phyloP scores from a whole-genome alignment of 768 basidiomycete species.

The Pleurotus djamor region DNA sequence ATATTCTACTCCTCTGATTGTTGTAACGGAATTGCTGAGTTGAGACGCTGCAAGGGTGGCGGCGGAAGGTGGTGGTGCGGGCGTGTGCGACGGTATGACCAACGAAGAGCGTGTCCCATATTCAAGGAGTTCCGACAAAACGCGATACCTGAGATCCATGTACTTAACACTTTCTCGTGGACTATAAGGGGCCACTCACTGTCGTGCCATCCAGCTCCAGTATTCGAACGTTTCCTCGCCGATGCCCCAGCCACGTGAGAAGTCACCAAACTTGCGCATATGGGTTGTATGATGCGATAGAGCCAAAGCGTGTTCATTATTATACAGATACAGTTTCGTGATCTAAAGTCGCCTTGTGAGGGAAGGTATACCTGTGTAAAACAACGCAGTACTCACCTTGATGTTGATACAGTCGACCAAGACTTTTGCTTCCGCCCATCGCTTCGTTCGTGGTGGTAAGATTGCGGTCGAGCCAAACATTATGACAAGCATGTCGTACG shows the following conservation, averaged over 20 bases:
- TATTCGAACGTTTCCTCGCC: slow-evolving; percentile 96
- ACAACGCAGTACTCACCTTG: slow-evolving; percentile 51
- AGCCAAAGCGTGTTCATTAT: slow-evolving; percentile 79
- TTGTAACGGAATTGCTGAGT: slow-evolving; percentile 9
- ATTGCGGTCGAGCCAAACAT: slow-evolving; percentile 91
- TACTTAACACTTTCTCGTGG: too few relatives aligned
- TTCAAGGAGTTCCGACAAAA: slow-evolving; percentile 89
- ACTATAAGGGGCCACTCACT: slow-evolving; percentile 48
- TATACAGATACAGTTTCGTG: slow-evolving; percentile 88
- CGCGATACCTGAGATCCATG: slow-evolving; percentile 60
- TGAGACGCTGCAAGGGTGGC: slow-evolving; percentile 13
- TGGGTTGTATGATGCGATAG: slow-evolving; percentile 85
- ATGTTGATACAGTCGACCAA: slow-evolving; percentile 91
- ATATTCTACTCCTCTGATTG: slow-evolving; percentile 34
- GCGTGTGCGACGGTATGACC: slow-evolving; percentile 57
- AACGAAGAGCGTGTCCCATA: slow-evolving; percentile 69
- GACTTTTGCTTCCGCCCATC: slow-evolving; percentile 99
- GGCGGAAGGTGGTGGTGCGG: slow-evolving; percentile 27
- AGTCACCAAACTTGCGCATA: slow-evolving; percentile 79
- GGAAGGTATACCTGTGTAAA: neutral
- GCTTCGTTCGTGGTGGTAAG: slow-evolving; percentile 88
- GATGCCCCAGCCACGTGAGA: slow-evolving; percentile 92
- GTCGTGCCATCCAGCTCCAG: slow-evolving; percentile 95
- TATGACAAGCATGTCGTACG: slow-evolving; percentile 76
- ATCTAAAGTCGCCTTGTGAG: slow-evolving; percentile 49